Evolutionary conservation across 2,329 filamentous ascomycete genomes (phyloP).

Genomic region (Cercospora sp.): DNA sequence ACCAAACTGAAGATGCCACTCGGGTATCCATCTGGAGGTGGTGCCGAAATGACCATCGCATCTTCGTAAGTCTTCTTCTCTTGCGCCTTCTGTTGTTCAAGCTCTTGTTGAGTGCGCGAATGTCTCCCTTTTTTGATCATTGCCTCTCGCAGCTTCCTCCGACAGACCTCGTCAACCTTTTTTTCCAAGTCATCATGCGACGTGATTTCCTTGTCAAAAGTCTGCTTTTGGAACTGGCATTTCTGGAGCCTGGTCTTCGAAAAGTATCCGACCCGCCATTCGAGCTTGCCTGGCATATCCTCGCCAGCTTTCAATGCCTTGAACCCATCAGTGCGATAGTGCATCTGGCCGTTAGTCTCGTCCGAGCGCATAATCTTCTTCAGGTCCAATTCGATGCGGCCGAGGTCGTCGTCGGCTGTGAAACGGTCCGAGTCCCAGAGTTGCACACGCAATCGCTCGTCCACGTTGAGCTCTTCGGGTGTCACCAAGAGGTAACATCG

Average conservation of each 20-base stretch:
- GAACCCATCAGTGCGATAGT: conserved; percentile 65
- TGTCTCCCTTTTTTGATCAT: conserved; percentile 55
- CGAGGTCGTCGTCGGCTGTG: conserved; percentile 72
- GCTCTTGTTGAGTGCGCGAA: conserved; percentile 49
- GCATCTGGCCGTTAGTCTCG: conserved; percentile 62
- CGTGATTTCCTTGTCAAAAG: conserved; percentile 58
- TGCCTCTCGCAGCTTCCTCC: conserved; percentile 67
- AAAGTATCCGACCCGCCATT: conserved; percentile 72
- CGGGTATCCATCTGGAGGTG: conserved; percentile 62
- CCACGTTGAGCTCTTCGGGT: conserved; percentile 69
- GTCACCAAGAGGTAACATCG: conserved; percentile 69
- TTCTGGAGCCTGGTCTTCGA: conserved; percentile 65
- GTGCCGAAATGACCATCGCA: conserved; percentile 67
- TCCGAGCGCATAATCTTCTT: conserved; percentile 63
- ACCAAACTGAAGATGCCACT: conserved; percentile 70
- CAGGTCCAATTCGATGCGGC: conserved; percentile 68
- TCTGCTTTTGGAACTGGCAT: conserved; percentile 63
- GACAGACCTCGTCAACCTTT: conserved; percentile 56
- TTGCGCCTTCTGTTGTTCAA: conserved; percentile 67
- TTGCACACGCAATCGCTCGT: conserved; percentile 64
- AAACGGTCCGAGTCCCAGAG: conserved; percentile 75
- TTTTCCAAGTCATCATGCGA: conserved; percentile 60
- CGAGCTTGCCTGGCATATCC: conserved; percentile 66
- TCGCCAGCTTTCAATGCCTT: conserved; percentile 65
- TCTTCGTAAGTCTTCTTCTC: conserved; percentile 61